Percentiles rank a stretch among this genome's conserved stretches.
These are phyloP conservation scores for Fusarium irregulare DNA, from an alignment of 2,329 filamentous ascomycete species.

Conservation along the genomic window DNA sequence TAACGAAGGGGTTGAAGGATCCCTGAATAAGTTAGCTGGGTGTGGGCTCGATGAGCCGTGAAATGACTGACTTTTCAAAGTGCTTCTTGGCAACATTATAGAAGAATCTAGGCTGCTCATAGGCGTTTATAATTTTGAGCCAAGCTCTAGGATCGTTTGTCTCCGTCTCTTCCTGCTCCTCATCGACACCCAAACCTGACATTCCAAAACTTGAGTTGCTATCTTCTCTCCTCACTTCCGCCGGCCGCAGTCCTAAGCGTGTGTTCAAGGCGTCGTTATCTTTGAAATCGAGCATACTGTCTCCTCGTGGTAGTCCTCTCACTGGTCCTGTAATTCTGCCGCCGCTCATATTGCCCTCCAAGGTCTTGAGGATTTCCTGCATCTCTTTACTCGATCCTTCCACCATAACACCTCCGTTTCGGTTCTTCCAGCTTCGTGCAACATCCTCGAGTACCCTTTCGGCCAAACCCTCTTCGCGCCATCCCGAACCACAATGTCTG, in stretches of 20 bases:
- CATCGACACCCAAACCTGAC: slow-evolving; percentile 63
- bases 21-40: slow-evolving; percentile 56
- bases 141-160: slow-evolving; percentile 79
- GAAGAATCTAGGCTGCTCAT: slow-evolving; percentile 81
- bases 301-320: slow-evolving; percentile 65
- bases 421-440: slow-evolving; percentile 90
- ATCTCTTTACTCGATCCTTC: slow-evolving; percentile 82
- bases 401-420: slow-evolving; percentile 89
- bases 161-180: slow-evolving; percentile 67
- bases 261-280: slow-evolving; percentile 66
- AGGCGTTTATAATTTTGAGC: slow-evolving; percentile 85
- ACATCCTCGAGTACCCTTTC: slow-evolving; percentile 94
- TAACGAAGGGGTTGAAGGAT: slow-evolving; percentile 72
- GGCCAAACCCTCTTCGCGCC: slow-evolving; percentile 93
- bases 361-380: slow-evolving; percentile 81
- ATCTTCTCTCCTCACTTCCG: slow-evolving; percentile 65
- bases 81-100: slow-evolving; percentile 89
- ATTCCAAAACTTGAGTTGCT: slow-evolving; percentile 74
- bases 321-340: slow-evolving; percentile 71
- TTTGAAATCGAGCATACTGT: slow-evolving; percentile 70
- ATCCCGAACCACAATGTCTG: slow-evolving; percentile 92
- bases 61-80: slow-evolving; percentile 76
- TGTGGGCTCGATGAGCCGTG: neutral
- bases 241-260: slow-evolving; percentile 63
- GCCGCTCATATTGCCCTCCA: slow-evolving; percentile 92